Evolutionary conservation across 2,329 filamentous ascomycete genomes (phyloP), one percentile per base, ranked within the genome.

Genomic region (Fusarium sp.): DNA sequence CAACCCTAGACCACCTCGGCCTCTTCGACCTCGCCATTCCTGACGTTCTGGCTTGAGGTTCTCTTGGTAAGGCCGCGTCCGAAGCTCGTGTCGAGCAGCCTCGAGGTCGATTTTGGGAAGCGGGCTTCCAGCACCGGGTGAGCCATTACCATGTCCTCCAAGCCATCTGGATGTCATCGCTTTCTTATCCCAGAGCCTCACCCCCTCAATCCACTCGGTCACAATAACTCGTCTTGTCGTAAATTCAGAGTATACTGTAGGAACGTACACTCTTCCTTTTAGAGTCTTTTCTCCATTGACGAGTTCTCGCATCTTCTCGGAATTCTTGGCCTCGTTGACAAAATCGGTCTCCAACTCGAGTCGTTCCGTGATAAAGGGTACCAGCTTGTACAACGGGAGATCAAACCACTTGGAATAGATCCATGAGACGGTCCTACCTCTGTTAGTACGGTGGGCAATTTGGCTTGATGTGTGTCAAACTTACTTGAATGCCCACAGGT

Each of bases 161-260:
- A 89, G 81, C 95, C 96, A 98, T 6, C 86, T 83, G 4, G 85
- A 85, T 0, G 88, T 91, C 75, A 97, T 90, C 52, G 90, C 85
- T 57, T 92, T 89, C 77, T 96, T 96, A 73, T 98, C 95, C 93
- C 94, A 97, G 4, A 99, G 83, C 2, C 94, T 87, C 4, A 97
- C 89, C 8, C 96, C 96, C 79, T 99, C 96, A 60, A 99, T 96
- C 96, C 96, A 99, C 77, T 99, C 96, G 0, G 95, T 94, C 1
- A 94, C 96, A 83, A 99, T 90, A 47, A 99, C 89, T 36, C 96
- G 87, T 75, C 85, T 91, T 17, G 91, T 94, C 51, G 89, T 94
- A 26, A 97, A 85, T 62, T 97, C 93, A 6, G 89, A 84, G 77
- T 96, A 95, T 11, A 97, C 89, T 38, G 89, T 86, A 0, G 96